A percentile compares a stretch with the other conserved stretches of the same genome.
These are phyloP conservation scores for Secale cereale DNA, from an alignment of 176 grass and related monocot species.

Conservation along the genomic window DNA sequence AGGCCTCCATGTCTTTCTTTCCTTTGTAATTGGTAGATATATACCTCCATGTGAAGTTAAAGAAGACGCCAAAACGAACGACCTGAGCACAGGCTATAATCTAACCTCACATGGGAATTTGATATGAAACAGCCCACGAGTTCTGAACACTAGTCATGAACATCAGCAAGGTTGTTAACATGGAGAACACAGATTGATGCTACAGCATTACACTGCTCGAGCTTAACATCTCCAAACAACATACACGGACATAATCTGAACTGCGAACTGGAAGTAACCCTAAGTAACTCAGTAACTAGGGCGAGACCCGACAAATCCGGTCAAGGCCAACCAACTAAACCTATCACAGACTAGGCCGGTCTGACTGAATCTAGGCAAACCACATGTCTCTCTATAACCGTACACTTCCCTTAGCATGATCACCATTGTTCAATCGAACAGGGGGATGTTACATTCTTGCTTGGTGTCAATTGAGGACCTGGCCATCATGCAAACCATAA, in stretches of 20 bases:
- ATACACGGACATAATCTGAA: background rate
- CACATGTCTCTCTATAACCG: conserved; percentile 7
- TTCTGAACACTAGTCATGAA: background rate
- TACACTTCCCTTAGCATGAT: conserved; percentile 8
- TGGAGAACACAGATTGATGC: background rate
- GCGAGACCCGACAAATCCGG: conserved; percentile 16
- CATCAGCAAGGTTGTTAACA: background rate
- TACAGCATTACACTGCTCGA: conserved; percentile 1
- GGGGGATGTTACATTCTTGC: conserved; percentile 30
- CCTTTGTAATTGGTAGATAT: too few species aligned
- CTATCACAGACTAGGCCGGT: conserved; percentile 33
- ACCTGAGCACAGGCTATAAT: background rate
- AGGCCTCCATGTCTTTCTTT: too few species aligned
- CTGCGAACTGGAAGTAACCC: conserved; percentile 7
- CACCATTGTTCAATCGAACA: conserved; percentile 13
- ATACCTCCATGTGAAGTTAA: background rate
- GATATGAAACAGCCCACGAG: background rate
- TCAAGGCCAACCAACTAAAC: conserved; percentile 17
- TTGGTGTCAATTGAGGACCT: conserved; percentile 25
- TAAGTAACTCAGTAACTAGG: conserved; percentile 1
- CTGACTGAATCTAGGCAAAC: conserved; percentile 5
- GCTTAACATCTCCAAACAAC: background rate
- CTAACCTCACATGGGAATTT: background rate
- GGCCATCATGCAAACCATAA: conserved; percentile 35
- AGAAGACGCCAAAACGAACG: background rate